Base-by-base conservation (phyloP, 2,329 filamentous ascomycete genomes). In the Exophiala calicioides region DNA sequence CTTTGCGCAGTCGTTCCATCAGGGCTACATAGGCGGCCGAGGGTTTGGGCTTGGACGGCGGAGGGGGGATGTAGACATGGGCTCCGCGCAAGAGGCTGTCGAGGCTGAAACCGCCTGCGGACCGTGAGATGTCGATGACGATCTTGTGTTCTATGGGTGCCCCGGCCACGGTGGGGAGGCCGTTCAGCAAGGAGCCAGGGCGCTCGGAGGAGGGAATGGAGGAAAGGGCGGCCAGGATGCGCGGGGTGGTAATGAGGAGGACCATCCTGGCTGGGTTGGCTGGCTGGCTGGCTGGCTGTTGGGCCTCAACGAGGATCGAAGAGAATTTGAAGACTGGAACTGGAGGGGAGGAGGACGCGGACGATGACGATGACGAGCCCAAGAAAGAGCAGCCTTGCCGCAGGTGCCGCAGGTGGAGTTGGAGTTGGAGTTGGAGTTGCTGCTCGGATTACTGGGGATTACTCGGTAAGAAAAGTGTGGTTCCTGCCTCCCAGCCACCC, bases 11-110 rank as follows among this genome's bases (percentile, higher is more conserved):
- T 12, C 85, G 82, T 18, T 83, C 82, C 89, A 97, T 97, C 1
- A 95, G 75, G 5, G 84, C 85, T 65, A 88, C 87, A 71, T 91
- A 97, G 69, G 95, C 86, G 5, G 82, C 73, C 1, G 85, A 85
- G 82, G 85, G 86, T 62, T 90, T 84, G 2, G 82, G 78, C 63
- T 90, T 95, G 3, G 85, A 82, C 4, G 84, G 79, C 10, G 87
- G 85, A n/a, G 90, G 88, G n/a, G 88, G 80, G 7, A 82, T 68
- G 66, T 94, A 94, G 54, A 94, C 71, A 43, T 64, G 76, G 19
- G 88, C 81, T 34, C 88, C 87, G 45, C 74, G 79, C 7, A 97
- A 75, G 23, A 97, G 78, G 24, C 70, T 62, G 57, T 91, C 85
- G 9, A 97, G 75, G 12, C 75, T 80, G 48, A 69, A 75, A 12